These are phyloP conservation scores for Ceratocystis huliohia DNA, from an alignment of 2,329 filamentous ascomycete species.

Conservation along the genomic window DNA sequence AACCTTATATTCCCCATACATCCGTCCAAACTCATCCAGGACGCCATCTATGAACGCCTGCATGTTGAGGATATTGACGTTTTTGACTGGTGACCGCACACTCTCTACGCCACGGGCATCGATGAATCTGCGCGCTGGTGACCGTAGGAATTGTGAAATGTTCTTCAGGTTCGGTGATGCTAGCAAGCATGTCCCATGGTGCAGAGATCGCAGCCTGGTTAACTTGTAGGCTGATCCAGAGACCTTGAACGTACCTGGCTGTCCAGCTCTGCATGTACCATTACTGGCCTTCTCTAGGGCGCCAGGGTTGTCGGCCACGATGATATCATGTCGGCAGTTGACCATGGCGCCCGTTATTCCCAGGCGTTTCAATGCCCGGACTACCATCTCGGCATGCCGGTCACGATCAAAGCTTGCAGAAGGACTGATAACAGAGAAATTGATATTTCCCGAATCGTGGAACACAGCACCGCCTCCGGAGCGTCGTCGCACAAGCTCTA, in stretches of 20 bases:
- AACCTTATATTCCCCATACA: constrained; percentile 45
- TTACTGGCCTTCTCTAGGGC: constrained; percentile 2
- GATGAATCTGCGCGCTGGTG: constrained; percentile 66
- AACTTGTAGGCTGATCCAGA: constrained; percentile 94
- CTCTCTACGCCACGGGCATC: constrained; percentile 80
- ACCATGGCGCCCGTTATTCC: constrained; percentile 53
- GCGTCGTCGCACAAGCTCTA: constrained; percentile 63
- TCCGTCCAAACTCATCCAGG: constrained; percentile 48
- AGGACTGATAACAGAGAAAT: constrained; percentile 85
- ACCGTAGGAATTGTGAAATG: constrained; percentile 59
- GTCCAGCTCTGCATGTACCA: constrained; percentile 16
- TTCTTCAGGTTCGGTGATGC: constrained; percentile 58
- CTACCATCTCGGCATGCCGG: constrained; percentile 85
- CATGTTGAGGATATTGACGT: constrained; percentile 47
- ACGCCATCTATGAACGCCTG: constrained; percentile 42
- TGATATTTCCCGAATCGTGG: constrained; percentile 85
- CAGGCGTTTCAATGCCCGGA: constrained; percentile 57
- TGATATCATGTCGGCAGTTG: constrained; percentile 88
- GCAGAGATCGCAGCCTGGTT: constrained; percentile 64
- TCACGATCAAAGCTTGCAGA: constrained; percentile 64
- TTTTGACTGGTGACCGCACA: constrained; percentile 71
- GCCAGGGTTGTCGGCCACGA: constrained; percentile 41
- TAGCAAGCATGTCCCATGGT: constrained; percentile 86
- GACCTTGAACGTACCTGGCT: constrained; percentile 51
- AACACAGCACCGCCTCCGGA: constrained; percentile 90